Evolutionary conservation across 306 rosid genomes (phyloP).

Genomic region (Prunus salicina): DNA sequence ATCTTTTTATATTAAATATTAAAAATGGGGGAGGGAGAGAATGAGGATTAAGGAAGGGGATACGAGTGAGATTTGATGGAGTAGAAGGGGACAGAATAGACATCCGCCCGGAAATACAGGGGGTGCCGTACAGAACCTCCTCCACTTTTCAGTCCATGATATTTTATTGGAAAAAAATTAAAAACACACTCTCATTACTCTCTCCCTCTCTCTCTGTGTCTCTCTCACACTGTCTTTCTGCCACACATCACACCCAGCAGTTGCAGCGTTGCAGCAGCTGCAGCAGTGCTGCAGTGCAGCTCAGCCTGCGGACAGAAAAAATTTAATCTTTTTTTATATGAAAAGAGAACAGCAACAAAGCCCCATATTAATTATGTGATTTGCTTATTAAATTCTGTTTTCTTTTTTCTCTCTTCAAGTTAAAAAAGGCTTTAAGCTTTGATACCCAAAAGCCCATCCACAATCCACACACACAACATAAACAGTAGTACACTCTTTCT

Average conservation of each 20-base stretch:
- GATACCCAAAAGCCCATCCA: slow-evolving; percentile 45
- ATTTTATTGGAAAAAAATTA: slow-evolving; percentile 35
- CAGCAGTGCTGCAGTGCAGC: slow-evolving; percentile 59
- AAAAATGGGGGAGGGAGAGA: neutral
- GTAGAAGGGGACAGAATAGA: slow-evolving; percentile 95
- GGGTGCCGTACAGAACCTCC: slow-evolving; percentile 55
- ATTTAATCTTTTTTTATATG: neutral
- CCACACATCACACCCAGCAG: slow-evolving; percentile 87
- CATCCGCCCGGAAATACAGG: slow-evolving; percentile 98
- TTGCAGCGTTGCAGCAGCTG: slow-evolving; percentile 71
- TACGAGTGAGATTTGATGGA: slow-evolving; percentile 73
- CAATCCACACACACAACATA: neutral
- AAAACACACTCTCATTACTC: slow-evolving; percentile 33
- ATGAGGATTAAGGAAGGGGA: slow-evolving; percentile 24
- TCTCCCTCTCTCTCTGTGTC: slow-evolving; percentile 22
- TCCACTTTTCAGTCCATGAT: slow-evolving; percentile 41
- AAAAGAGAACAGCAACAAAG: slow-evolving; percentile 1
- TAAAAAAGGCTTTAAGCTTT: slow-evolving; percentile 35
- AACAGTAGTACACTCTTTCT: too few species aligned
- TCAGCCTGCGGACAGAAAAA: slow-evolving; percentile 35
- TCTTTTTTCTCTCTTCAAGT: slow-evolving; percentile 7
- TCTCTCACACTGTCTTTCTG: slow-evolving; percentile 45
- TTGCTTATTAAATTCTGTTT: neutral
- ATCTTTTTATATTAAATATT: neutral
- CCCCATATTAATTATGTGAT: neutral